phyloP scores from a whole-genome alignment of 1,139 yeast species.

The Hanseniaspora sp. region DNA sequence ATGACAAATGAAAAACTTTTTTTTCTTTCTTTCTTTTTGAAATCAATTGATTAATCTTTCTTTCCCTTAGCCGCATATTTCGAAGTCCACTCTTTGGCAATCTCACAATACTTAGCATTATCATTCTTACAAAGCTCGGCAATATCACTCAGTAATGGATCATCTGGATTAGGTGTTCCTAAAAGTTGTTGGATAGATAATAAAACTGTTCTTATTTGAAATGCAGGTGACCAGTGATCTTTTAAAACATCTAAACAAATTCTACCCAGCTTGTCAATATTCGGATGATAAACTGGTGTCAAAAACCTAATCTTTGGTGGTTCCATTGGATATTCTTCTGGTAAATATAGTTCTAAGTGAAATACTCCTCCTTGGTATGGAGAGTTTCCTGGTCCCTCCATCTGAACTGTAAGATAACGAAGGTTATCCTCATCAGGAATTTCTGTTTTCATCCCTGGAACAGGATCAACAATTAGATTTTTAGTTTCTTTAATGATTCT shows the following conservation, averaged over 20 bases:
- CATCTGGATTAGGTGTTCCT: constrained; percentile 97
- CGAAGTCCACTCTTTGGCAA: constrained; percentile 81
- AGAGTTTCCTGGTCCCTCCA: constrained; percentile 69
- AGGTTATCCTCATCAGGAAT: constrained; percentile 86
- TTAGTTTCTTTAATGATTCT: constrained; percentile 93
- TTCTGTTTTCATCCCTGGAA: constrained; percentile 80
- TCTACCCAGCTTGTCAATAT: constrained; percentile 87
- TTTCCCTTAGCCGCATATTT: constrained; percentile 31
- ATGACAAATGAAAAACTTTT: too few relatives aligned
- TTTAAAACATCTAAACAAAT: constrained; percentile 91
- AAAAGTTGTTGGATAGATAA: constrained; percentile 84
- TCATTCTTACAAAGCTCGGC: constrained; percentile 93
- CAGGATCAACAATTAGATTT: constrained; percentile 83
- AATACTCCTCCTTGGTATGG: constrained; percentile 51
- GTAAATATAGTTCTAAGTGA: constrained; percentile 43
- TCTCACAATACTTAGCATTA: constrained; percentile 65
- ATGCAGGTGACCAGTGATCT: constrained; percentile 94
- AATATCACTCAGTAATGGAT: constrained; percentile 94
- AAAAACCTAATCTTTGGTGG: constrained; percentile 89
- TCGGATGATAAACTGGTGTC: constrained; percentile 92
- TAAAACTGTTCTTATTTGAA: constrained; percentile 88
- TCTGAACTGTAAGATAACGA: constrained; percentile 77
- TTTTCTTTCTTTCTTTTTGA: too few relatives aligned
- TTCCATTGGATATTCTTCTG: constrained; percentile 49
- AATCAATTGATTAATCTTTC: background rate